Percentiles rank a stretch among this genome's conserved stretches.
Evolutionary conservation across 805 yeast species (phyloP).

Genomic region (Wilhelminamyces savonicus): DNA sequence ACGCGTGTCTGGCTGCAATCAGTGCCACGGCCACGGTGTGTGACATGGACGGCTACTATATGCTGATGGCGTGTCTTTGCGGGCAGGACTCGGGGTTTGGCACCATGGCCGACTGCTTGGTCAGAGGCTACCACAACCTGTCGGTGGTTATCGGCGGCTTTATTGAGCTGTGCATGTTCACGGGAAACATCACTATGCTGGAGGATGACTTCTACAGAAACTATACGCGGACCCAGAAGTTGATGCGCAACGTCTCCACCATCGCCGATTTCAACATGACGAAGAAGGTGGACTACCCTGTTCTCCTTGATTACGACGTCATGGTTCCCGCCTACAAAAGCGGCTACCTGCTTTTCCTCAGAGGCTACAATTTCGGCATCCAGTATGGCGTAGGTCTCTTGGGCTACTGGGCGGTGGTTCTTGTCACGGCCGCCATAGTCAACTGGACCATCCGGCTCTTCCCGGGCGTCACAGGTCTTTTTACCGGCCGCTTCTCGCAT

Average conservation of each 20-base stretch:
- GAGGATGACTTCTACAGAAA: conserved; percentile 7
- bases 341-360: not conserved
- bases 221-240: conserved; percentile 5
- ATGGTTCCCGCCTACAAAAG: not conserved
- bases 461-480: conserved; percentile 13
- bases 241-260: conserved; percentile 4
- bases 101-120: conserved; percentile 14
- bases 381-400: not conserved
- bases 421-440: not conserved
- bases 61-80: conserved; percentile 9
- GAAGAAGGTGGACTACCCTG: too few species aligned
- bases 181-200: conserved; percentile 4
- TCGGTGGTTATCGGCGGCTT: conserved; percentile 8
- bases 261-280: too few species aligned
- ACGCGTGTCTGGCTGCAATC: conserved; percentile 9
- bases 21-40: conserved; percentile 9
- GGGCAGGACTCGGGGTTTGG: conserved; percentile 12
- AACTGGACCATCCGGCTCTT: conserved; percentile 12
- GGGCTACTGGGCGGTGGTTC: not conserved
- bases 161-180: conserved; percentile 4
- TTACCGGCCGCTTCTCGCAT: conserved; percentile 4
- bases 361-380: not conserved
- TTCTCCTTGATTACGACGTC: too few species aligned
- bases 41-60: conserved; percentile 1
- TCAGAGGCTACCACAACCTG: conserved; percentile 14